A percentile compares a stretch with the other conserved stretches of the same genome.
Evolutionary conservation across 495 filamentous ascomycete species (phyloP).

Genomic region (Neurospora pannonica): DNA sequence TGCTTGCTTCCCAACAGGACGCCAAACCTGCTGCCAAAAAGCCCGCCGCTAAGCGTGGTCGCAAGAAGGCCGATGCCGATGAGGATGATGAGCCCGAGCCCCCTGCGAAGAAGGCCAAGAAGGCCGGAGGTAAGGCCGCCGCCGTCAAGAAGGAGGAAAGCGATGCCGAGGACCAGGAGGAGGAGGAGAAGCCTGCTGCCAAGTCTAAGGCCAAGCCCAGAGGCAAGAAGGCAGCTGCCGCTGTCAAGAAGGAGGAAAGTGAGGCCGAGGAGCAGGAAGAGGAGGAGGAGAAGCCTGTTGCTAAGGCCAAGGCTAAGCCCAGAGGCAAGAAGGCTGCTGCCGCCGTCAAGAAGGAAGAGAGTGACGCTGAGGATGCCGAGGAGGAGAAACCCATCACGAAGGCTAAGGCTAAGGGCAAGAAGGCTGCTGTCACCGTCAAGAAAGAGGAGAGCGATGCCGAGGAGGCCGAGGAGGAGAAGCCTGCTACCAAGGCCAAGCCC

Average conservation of each 20-base stretch:
- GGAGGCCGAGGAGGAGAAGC: slow-evolving; percentile 22
- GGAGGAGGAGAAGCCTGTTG: slow-evolving; percentile 15
- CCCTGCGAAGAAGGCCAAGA: slow-evolving; percentile 14
- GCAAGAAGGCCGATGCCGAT: slow-evolving; percentile 20
- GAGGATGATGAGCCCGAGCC: slow-evolving; percentile 22
- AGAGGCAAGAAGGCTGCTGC: slow-evolving; percentile 11
- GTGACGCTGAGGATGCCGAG: slow-evolving; percentile 13
- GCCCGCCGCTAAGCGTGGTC: slow-evolving; percentile 24
- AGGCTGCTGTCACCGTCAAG: slow-evolving; percentile 9
- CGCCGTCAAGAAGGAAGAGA: slow-evolving; percentile 2
- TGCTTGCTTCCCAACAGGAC: slow-evolving; percentile 5
- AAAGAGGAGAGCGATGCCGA: slow-evolving; percentile 13
- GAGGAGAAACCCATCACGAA: slow-evolving; percentile 26
- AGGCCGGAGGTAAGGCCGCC: slow-evolving; percentile 12
- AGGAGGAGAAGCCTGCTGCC: background rate
- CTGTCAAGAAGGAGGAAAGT: slow-evolving; percentile 3
- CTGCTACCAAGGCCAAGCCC: slow-evolving; percentile 23
- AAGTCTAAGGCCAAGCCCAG: slow-evolving; percentile 8
- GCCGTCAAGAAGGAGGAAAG: slow-evolving; percentile 9
- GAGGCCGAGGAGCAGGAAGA: slow-evolving; percentile 17
- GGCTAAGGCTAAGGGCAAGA: slow-evolving; percentile 21
- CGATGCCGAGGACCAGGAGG: background rate
- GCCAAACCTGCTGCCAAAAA: slow-evolving; percentile 26
- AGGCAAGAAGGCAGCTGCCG: slow-evolving; percentile 10
- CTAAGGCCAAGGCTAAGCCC: slow-evolving; percentile 9